Percentiles rank a stretch among this genome's conserved stretches.
These are phyloP conservation scores for Aspergillus panamensis DNA, from an alignment of 495 filamentous ascomycete genomes.

Conservation along the genomic window DNA sequence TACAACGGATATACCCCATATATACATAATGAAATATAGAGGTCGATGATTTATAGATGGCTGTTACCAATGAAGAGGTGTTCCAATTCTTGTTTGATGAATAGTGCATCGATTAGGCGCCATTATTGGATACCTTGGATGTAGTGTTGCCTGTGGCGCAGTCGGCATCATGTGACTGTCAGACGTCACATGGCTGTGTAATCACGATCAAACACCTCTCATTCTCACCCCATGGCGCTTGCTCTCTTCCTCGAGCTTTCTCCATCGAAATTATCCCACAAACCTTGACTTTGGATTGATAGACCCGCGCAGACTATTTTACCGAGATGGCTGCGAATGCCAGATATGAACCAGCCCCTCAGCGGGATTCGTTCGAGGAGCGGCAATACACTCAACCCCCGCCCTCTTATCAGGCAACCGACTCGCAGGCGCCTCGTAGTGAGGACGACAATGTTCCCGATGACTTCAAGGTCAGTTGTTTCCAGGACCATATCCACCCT, in stretches of 20 bases:
- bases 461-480: slow-evolving; percentile 78
- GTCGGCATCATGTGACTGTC: slow-evolving; percentile 19
- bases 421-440: slow-evolving; percentile 58
- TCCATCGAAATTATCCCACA: neutral
- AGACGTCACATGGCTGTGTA: slow-evolving; percentile 9
- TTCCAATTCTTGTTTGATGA: too few relatives aligned
- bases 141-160: neutral
- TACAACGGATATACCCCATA: slow-evolving; percentile 3
- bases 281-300: neutral
- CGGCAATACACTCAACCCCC: slow-evolving; percentile 75
- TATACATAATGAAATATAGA: slow-evolving; percentile 8
- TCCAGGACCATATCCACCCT: neutral
- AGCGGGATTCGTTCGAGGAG: slow-evolving; percentile 69
- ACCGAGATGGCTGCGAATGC: slow-evolving; percentile 60
- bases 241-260: neutral
- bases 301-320: slow-evolving; percentile 1
- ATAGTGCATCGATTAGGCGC: too few relatives aligned
- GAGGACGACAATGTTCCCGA: slow-evolving; percentile 91
- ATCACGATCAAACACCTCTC: neutral
- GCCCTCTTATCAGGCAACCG: slow-evolving; percentile 60
- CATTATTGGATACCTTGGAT: neutral
- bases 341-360: slow-evolving; percentile 67
- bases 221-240: neutral
- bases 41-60: neutral
- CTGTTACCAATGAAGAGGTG: neutral